Conservation (phyloP, 2,329 filamentous ascomycete genomes). For the Helminthosporium solani region DNA sequence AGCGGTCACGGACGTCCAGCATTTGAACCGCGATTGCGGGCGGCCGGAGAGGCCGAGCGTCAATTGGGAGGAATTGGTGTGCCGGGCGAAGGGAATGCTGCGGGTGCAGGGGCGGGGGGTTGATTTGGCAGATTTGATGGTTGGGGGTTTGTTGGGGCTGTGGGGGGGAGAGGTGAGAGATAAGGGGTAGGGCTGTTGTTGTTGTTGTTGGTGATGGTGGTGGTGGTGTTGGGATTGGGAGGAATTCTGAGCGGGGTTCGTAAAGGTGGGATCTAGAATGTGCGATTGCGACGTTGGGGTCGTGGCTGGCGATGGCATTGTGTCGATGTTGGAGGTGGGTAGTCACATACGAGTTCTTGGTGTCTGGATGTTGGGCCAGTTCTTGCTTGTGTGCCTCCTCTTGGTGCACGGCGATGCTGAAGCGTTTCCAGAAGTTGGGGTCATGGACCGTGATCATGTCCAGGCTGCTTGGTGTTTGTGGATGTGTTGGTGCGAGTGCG, state of each 20-base stretch:
- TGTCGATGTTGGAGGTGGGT: slow-evolving; percentile 4
- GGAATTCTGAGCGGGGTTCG: not conserved
- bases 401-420: slow-evolving; percentile 58
- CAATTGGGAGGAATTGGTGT: slow-evolving; percentile 20
- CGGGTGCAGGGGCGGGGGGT: slow-evolving; percentile 2
- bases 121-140: slow-evolving; percentile 5
- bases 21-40: slow-evolving; percentile 29
- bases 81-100: slow-evolving; percentile 8
- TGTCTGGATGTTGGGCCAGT: slow-evolving; percentile 16
- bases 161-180: slow-evolving; percentile 1
- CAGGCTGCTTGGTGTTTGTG: not conserved
- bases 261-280: not conserved
- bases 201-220: slow-evolving; percentile 7
- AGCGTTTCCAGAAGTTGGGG: slow-evolving; percentile 61
- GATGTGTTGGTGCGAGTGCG: slow-evolving; percentile 3
- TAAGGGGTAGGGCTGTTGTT: slow-evolving; percentile 1
- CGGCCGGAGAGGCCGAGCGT: slow-evolving; percentile 27
- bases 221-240: slow-evolving; percentile 5
- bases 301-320: slow-evolving; percentile 11
- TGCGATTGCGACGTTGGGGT: slow-evolving; percentile 23
- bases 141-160: slow-evolving; percentile 9
- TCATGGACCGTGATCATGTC: slow-evolving; percentile 56
- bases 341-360: slow-evolving; percentile 44
- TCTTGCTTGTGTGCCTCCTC: slow-evolving; percentile 50
- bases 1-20: slow-evolving; percentile 35